These are phyloP conservation scores for Dendryphion nanum DNA, from an alignment of 2,329 filamentous ascomycete species.

Conservation along the genomic window DNA sequence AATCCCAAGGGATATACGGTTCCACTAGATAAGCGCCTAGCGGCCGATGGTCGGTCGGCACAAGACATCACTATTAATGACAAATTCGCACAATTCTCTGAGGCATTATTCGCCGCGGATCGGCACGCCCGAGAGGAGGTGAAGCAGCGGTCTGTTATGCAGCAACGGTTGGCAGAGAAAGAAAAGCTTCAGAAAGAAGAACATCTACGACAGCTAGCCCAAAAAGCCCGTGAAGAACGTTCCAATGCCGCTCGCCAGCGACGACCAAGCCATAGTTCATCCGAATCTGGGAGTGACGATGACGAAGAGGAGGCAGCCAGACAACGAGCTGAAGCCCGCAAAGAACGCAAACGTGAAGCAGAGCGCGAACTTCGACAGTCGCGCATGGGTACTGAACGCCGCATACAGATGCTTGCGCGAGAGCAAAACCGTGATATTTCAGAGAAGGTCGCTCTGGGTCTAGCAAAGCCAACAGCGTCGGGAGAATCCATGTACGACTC, in stretches of 20 bases:
- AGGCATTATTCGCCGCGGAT: constrained; percentile 91
- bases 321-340: constrained; percentile 73
- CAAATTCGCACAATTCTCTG: constrained; percentile 95
- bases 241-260: constrained; percentile 46
- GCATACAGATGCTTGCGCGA: constrained; percentile 87
- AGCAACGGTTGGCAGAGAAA: constrained; percentile 93
- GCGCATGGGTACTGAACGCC: constrained; percentile 90
- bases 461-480: constrained; percentile 91
- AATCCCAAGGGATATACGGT: constrained; percentile 98
- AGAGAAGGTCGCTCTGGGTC: constrained; percentile 90
- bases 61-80: constrained; percentile 97
- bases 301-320: constrained; percentile 69
- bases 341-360: constrained; percentile 76
- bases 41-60: constrained; percentile 85
- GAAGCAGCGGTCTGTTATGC: constrained; percentile 87
- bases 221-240: constrained; percentile 86
- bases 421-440: constrained; percentile 97
- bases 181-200: constrained; percentile 95
- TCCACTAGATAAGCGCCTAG: constrained; percentile 89
- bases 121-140: constrained; percentile 94
- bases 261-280: constrained; percentile 9
- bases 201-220: constrained; percentile 79
- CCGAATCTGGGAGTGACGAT: constrained; percentile 42
- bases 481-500: constrained; percentile 97
- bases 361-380: constrained; percentile 90